These are phyloP conservation scores for Eucalyptus paniculata DNA, from an alignment of 345 rosid genomes.

Conservation along the genomic window DNA sequence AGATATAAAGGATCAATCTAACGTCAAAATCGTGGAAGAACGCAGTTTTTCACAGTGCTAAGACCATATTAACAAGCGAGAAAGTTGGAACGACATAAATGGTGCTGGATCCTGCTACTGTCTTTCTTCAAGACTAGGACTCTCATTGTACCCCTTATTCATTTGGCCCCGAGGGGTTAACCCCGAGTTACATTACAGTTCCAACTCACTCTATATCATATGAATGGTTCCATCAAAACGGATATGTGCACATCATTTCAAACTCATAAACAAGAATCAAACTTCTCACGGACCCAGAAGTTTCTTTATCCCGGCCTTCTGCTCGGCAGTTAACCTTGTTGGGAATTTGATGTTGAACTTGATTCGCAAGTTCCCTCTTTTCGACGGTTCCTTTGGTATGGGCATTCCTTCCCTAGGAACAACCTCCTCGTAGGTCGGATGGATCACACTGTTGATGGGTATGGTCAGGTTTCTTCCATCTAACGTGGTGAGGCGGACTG, in stretches of 20 bases:
- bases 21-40: neutral
- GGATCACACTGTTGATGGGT: slow-evolving; percentile 48
- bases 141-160: neutral
- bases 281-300: slow-evolving; percentile 19
- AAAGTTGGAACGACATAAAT: neutral
- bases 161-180: neutral
- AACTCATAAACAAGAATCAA: neutral
- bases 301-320: slow-evolving; percentile 68
- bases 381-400: slow-evolving; percentile 52
- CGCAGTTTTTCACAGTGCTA: neutral
- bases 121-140: neutral
- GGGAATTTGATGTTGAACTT: slow-evolving; percentile 71
- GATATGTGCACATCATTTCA: neutral
- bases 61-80: neutral
- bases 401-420: slow-evolving; percentile 89
- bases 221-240: neutral
- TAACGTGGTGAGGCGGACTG: slow-evolving; percentile 36
- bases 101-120: neutral
- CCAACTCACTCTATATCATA: neutral
- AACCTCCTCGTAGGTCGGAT: slow-evolving; percentile 72
- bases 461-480: slow-evolving; percentile 60
- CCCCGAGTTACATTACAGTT: neutral
- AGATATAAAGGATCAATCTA: neutral
- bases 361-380: slow-evolving; percentile 66
- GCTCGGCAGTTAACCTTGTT: slow-evolving; percentile 49